These are phyloP conservation scores for Lentinula aciculospora DNA, from an alignment of 768 basidiomycete genomes.

Conservation along the genomic window DNA sequence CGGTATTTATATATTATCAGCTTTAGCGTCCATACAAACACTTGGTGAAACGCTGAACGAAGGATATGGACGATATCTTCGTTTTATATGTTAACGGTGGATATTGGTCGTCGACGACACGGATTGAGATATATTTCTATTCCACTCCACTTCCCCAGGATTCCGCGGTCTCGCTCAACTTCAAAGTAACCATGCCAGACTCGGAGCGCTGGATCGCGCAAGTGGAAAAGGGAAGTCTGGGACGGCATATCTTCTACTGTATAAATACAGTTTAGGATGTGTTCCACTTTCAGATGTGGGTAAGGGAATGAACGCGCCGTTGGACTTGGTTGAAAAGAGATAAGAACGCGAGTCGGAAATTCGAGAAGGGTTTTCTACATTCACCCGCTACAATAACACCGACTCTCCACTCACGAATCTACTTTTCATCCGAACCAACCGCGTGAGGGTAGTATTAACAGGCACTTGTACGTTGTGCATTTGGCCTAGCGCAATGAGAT, in stretches of 20 bases:
- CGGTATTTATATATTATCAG: not conserved
- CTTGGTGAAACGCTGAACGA: not conserved
- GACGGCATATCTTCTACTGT: too few species aligned
- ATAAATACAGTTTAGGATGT: too few species aligned
- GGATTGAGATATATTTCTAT: not conserved
- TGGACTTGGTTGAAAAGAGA: too few species aligned
- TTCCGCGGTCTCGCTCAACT: not conserved
- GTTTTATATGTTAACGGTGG: not conserved
- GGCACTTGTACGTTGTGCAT: constrained; percentile 54
- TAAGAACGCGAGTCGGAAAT: too few species aligned
- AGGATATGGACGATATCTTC: not conserved
- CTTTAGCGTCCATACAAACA: not conserved
- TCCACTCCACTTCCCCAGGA: not conserved
- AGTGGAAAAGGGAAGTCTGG: not conserved
- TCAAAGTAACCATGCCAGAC: not conserved
- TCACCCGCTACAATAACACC: not conserved
- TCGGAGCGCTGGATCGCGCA: not conserved
- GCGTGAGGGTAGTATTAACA: constrained; percentile 45
- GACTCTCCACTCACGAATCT: not conserved
- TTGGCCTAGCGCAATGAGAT: constrained; percentile 59
- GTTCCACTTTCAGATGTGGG: too few species aligned
- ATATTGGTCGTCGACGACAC: not conserved
- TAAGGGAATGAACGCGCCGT: too few species aligned
- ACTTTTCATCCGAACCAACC: constrained; percentile 56
- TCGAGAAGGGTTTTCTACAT: not conserved